Percentiles rank a stretch among this genome's conserved stretches.
These are phyloP conservation scores for Suillus paluster DNA, from an alignment of 768 basidiomycete species.

Conservation along the genomic window DNA sequence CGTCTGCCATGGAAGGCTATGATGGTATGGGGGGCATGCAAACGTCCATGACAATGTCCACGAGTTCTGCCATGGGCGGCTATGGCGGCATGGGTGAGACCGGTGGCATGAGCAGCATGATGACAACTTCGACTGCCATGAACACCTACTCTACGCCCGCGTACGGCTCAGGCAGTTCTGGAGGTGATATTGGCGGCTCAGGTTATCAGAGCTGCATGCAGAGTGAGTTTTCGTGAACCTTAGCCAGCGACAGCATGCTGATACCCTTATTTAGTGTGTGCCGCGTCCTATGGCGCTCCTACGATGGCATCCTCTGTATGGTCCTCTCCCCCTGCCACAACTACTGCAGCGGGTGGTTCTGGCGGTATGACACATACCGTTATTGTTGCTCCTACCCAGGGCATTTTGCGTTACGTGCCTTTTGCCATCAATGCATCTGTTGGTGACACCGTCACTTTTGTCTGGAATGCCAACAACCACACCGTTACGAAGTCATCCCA, in stretches of 20 bases:
- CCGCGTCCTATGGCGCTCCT: constrained; percentile 58
- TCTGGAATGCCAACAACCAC: constrained; percentile 81
- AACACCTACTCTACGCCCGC: constrained; percentile 45
- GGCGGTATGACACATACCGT: constrained; percentile 71
- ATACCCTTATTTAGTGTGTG: constrained; percentile 54
- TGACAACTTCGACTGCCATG: constrained; percentile 19
- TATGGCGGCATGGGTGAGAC: constrained; percentile 1
- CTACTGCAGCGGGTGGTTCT: constrained; percentile 42
- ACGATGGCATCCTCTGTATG: constrained; percentile 26
- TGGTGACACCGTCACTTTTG: constrained; percentile 76
- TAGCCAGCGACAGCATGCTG: not conserved
- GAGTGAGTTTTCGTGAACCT: constrained; percentile 46
- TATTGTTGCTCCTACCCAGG: constrained; percentile 77
- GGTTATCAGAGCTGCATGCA: constrained; percentile 70
- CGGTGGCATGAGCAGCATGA: not conserved
- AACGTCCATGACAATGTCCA: constrained; percentile 5
- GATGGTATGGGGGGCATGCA: not conserved
- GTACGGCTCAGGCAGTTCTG: constrained; percentile 67
- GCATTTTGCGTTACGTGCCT: constrained; percentile 76
- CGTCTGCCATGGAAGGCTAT: constrained; percentile 6
- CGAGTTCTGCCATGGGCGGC: not conserved
- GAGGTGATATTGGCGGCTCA: constrained; percentile 54
- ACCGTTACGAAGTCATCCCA: constrained; percentile 81
- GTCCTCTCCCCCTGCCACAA: constrained; percentile 22
- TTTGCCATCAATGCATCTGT: constrained; percentile 76